Evolutionary conservation across 345 rosid species (phyloP), one percentile per base, ranked within the genome.

Genomic region (Pugionium cornutum): DNA sequence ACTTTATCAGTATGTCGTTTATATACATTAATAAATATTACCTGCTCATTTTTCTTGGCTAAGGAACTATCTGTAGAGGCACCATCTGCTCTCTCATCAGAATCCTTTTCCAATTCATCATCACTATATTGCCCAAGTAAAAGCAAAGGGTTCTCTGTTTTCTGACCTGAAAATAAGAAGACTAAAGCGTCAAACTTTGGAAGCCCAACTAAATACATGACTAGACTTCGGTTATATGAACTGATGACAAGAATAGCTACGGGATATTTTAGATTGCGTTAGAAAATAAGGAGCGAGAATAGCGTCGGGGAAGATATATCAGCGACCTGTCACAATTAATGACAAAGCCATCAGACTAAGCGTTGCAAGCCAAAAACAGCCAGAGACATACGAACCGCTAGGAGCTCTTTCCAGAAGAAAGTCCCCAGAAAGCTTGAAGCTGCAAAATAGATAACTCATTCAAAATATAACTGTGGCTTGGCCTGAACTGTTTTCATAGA

Each of bases 311-410:
- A 78, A 71, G 73, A 57, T 62, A 46, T 65, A 47, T 75, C 48
- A 68, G 76, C 72, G 83, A 86, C 96, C 96, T 86, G 95, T 76
- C 76, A 80, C 83, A 81, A 68, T 63, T 29, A 53, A 66, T 77
- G 78, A 80, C 69, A 82, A 78, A 83, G 72, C 72, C 58, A 86
- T 92, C 81, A 94, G 95, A 65, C 53, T 44, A 75, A 71, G 75
- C 61, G 62, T 58, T 66, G 58, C 70, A 82, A 76, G 74, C 74
- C 78, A 81, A 83, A 73, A 73, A 81, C 89, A 94, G 95, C 79
- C 76, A 90, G 88, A 87, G 87, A 81, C 84, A 86, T 84, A 94
- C 99, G 89, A 90, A 94, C 97, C 99, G 85, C 73, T 78, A 78
- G 58, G 66, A 75, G 85, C 76, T 65, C 42, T 64, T 64, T 72